These are phyloP conservation scores for Cyamopsis tetragonoloba DNA, from an alignment of 306 rosid genomes.

Conservation along the genomic window DNA sequence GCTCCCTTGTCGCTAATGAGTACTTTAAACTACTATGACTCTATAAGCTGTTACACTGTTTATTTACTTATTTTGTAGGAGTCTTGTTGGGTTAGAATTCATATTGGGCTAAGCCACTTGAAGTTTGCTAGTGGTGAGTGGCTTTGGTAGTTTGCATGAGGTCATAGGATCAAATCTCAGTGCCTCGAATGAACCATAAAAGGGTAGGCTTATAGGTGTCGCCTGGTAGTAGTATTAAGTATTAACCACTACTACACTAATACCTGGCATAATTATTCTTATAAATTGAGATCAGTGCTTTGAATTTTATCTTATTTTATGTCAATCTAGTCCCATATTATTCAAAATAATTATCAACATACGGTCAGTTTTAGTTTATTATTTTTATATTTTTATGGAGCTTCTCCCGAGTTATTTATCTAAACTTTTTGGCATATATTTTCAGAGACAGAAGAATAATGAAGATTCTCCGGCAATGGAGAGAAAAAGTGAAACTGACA, in stretches of 20 bases:
- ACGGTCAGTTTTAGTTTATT: background rate
- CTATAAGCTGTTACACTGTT: no score
- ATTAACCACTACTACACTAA: no score
- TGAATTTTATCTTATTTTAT: background rate
- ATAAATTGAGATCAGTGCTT: background rate
- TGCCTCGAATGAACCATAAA: background rate
- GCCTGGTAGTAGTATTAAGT: no score
- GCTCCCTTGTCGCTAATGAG: no score
- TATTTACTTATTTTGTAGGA: no score
- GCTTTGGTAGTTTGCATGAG: background rate
- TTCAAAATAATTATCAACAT: background rate
- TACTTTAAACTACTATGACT: no score
- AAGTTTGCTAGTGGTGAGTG: background rate
- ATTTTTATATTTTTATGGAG: background rate
- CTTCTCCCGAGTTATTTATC: constrained; percentile 11
- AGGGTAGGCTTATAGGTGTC: no score
- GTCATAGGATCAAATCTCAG: background rate
- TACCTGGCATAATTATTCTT: background rate
- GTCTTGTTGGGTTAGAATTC: no score
- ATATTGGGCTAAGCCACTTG: no score
- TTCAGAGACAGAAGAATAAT: constrained; percentile 60
- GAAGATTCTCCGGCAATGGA: constrained; percentile 47
- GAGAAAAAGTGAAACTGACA: constrained; percentile 54
- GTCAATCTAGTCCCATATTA: background rate
- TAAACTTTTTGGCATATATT: constrained; percentile 18